phyloP scores from a whole-genome alignment of 1,284 basidiomycete species.

The Agaricales sp. region DNA sequence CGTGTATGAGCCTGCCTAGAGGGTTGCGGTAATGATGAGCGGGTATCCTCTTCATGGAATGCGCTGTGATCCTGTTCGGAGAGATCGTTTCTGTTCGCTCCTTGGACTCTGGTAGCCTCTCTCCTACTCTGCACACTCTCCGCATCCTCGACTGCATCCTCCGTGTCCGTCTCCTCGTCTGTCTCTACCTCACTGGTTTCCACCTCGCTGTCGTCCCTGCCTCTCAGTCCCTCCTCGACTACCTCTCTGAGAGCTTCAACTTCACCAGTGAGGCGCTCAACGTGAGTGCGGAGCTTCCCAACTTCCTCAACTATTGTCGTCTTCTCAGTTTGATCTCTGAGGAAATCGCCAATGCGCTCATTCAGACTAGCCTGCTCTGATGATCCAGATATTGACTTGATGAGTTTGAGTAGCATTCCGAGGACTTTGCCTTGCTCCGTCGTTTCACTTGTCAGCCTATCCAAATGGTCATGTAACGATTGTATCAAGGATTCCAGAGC shows the following conservation, averaged over 20 bases:
- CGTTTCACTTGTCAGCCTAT: slow-evolving; percentile 68
- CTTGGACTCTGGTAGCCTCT: too few species aligned
- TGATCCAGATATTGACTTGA: slow-evolving; percentile 52
- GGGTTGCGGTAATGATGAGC: slow-evolving; percentile 2
- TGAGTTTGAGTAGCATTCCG: slow-evolving; percentile 55
- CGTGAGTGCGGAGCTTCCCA: slow-evolving; percentile 48
- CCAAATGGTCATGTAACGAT: slow-evolving; percentile 62
- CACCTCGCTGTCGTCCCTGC: slow-evolving; percentile 23
- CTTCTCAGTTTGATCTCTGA: neutral
- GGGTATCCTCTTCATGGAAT: too few species aligned
- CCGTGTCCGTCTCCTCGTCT: neutral
- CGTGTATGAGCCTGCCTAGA: neutral
- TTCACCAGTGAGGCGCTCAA: slow-evolving; percentile 70
- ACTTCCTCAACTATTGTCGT: slow-evolving; percentile 31
- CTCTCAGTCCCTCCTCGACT: slow-evolving; percentile 74
- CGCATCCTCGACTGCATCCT: slow-evolving; percentile 7
- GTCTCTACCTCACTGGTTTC: slow-evolving; percentile 12
- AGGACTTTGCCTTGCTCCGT: slow-evolving; percentile 60
- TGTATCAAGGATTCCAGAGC: slow-evolving; percentile 71
- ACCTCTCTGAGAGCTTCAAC: slow-evolving; percentile 75
- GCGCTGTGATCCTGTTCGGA: neutral
- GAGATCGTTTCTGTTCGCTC: neutral
- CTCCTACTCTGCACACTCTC: slow-evolving; percentile 4
- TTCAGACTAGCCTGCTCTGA: slow-evolving; percentile 37
- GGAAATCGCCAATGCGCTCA: neutral